Evolutionary conservation across 495 filamentous ascomycete species (phyloP).

Genomic region (Penicillium turbatum): DNA sequence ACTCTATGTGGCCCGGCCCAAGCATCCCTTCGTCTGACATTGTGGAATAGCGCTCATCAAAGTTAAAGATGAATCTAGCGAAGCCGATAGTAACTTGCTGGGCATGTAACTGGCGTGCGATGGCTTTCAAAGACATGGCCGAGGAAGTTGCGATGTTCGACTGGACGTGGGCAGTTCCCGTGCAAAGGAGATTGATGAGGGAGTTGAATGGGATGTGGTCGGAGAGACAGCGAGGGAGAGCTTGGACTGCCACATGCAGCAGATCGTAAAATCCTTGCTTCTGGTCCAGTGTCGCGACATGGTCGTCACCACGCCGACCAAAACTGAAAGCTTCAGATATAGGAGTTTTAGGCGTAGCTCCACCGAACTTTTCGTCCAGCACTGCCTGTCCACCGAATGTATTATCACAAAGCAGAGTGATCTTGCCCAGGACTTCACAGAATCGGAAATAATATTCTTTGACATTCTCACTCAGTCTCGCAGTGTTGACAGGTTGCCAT

Average conservation of each 20-base stretch:
- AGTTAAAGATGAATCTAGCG: constrained; percentile 94
- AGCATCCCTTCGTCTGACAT: constrained; percentile 99
- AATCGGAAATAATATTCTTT: constrained; percentile 84
- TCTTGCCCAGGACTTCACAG: constrained; percentile 91
- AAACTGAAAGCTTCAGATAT: constrained; percentile 94
- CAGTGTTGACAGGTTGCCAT: constrained; percentile 69
- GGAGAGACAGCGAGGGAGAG: constrained; percentile 86
- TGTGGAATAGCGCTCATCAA: constrained; percentile 93
- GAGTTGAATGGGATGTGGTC: constrained; percentile 89
- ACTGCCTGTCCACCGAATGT: constrained; percentile 95
- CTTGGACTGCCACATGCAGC: constrained; percentile 91
- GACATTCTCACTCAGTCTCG: constrained; percentile 67
- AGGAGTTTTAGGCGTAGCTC: constrained; percentile 83
- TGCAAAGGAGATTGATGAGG: constrained; percentile 91
- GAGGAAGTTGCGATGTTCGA: constrained; percentile 89
- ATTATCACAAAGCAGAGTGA: constrained; percentile 92
- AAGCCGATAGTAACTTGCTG: constrained; percentile 97
- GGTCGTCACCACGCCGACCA: constrained; percentile 73
- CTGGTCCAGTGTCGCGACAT: constrained; percentile 67
- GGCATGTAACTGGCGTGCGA: constrained; percentile 87
- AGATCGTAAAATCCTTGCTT: constrained; percentile 95
- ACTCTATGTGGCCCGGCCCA: constrained; percentile 91
- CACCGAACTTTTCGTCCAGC: constrained; percentile 89
- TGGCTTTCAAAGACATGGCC: constrained; percentile 87
- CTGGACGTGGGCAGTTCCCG: constrained; percentile 93